phyloP scores from a whole-genome alignment of 2,329 filamentous ascomycete species.

The Ophiocordyceps camponoti-floridani region DNA sequence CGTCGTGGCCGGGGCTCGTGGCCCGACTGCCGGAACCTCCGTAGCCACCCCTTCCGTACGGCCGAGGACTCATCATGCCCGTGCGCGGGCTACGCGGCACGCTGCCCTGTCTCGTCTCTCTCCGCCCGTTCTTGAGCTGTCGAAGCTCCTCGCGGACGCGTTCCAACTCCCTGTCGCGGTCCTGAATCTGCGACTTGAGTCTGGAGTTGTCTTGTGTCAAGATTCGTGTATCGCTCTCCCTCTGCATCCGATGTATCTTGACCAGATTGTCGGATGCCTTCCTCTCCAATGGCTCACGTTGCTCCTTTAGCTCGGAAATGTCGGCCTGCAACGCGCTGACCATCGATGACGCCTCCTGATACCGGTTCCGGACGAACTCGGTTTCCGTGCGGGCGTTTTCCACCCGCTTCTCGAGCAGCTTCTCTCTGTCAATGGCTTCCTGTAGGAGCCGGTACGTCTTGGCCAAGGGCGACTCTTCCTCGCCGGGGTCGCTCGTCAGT shows the following conservation, averaged over 20 bases:
- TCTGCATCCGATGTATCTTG: constrained; percentile 28
- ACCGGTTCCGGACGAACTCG: constrained; percentile 38
- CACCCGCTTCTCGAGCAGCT: constrained; percentile 20
- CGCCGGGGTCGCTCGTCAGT: constrained; percentile 9
- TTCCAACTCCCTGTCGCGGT: constrained; percentile 33
- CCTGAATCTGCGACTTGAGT: constrained; percentile 22
- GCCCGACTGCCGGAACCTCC: constrained; percentile 26
- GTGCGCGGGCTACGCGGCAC: constrained; percentile 39
- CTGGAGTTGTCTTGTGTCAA: constrained; percentile 21
- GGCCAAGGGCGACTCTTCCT: constrained; percentile 10
- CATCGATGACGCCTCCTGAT: constrained; percentile 37
- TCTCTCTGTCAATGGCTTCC: constrained; percentile 18
- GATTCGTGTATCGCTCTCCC: constrained; percentile 14
- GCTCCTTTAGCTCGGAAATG: constrained; percentile 24
- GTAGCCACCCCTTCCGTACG: constrained; percentile 9
- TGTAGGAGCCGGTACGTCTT: constrained; percentile 15
- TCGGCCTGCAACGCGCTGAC: constrained; percentile 26
- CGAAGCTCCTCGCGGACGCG: constrained; percentile 29
- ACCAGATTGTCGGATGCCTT: constrained; percentile 26
- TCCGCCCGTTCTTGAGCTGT: constrained; percentile 26
- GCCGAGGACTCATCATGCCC: constrained; percentile 32
- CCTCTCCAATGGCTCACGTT: constrained; percentile 20
- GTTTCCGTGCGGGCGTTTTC: constrained; percentile 27
- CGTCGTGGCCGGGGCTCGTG: constrained; percentile 26
- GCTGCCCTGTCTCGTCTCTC: constrained; percentile 37